Evolutionary conservation across 441 rosid genomes (phyloP), one percentile per base, ranked within the genome.

Genomic region (Gossypium gossypioides): DNA sequence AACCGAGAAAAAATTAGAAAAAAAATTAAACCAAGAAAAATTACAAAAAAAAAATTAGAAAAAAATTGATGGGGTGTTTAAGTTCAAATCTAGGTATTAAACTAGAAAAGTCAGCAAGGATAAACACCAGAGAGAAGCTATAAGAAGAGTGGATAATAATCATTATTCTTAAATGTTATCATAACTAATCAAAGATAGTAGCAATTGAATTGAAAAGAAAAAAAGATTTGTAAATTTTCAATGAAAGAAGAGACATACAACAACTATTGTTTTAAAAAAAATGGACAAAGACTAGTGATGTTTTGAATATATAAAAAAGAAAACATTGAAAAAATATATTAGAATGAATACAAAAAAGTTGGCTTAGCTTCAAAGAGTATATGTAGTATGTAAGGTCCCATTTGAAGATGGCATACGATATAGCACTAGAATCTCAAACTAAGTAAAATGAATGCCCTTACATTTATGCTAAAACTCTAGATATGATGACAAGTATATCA

Each of bases 241-340:
- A 32, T 59, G 74, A 54, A 50, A 3, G 55, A 72, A 67, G 63
- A 74, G 32, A 52, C 44, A 69, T 22, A 40, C 1, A 55, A 65
- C 69, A 77, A 77, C 22, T n/a, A 29, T 40, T 27, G 32, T 12
- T 16, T 54, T 8, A 18, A 15, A 62, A 72, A 68, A 75, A 27
- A 24, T 54, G 64, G 75, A 74, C 75, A 80, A 80, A 70, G 72
- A 6, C 21, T 65, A 75, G 77, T 58, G 60, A 32, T 69, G 25
- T 51, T 21, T 74, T 68, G 70, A 69, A 22, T 25, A 13, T 37
- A 27, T 3, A 27, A 0, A 27, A 27, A 27, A 16, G 8, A 16
- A 50, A 62, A 54, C 57, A 66, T 25, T 66, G n/a, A 27, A 46
- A 24, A n/a, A 63, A 46, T 42, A 72, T 24, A 51, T 54, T 40